phyloP scores from a whole-genome alignment of 306 rosid genomes.

The Fragaria iinumae region DNA sequence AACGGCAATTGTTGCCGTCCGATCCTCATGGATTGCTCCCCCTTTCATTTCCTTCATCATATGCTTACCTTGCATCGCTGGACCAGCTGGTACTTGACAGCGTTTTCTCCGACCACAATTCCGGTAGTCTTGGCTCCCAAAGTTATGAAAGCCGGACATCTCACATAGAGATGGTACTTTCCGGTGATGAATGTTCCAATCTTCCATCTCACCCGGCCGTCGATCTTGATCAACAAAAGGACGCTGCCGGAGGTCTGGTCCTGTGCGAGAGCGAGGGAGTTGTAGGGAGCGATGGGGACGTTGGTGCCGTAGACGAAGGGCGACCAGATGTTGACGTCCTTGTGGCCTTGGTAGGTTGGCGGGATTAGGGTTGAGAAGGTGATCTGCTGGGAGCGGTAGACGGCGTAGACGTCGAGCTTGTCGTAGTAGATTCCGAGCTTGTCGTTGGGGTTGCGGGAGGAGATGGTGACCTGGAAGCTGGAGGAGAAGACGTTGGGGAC shows the following conservation, averaged over 20 bases:
- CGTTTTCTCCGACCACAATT: constrained; percentile 42
- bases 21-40: not conserved
- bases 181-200: constrained; percentile 67
- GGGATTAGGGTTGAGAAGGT: constrained; percentile 67
- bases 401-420: constrained; percentile 59
- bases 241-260: constrained; percentile 55
- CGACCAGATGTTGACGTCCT: constrained; percentile 77
- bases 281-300: constrained; percentile 80
- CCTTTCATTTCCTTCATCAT: constrained; percentile 23
- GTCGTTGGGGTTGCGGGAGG: constrained; percentile 78
- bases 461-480: constrained; percentile 64
- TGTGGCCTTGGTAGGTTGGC: constrained; percentile 80
- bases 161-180: constrained; percentile 59
- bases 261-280: constrained; percentile 33
- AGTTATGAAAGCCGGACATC: constrained; percentile 64
- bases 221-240: constrained; percentile 38
- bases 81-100: constrained; percentile 66
- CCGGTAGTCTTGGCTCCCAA: constrained; percentile 41
- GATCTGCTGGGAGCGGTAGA: constrained; percentile 67
- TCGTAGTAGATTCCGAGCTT: constrained; percentile 87
- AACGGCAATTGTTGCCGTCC: not conserved
- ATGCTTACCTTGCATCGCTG: constrained; percentile 70
- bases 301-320: constrained; percentile 69
- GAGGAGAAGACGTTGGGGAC: constrained; percentile 65
- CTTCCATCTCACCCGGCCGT: constrained; percentile 85